A percentile compares a stretch with the other conserved stretches of the same genome.
Conservation (phyloP, 2,329 filamentous ascomycete genomes). For the Claviceps arundinis region DNA sequence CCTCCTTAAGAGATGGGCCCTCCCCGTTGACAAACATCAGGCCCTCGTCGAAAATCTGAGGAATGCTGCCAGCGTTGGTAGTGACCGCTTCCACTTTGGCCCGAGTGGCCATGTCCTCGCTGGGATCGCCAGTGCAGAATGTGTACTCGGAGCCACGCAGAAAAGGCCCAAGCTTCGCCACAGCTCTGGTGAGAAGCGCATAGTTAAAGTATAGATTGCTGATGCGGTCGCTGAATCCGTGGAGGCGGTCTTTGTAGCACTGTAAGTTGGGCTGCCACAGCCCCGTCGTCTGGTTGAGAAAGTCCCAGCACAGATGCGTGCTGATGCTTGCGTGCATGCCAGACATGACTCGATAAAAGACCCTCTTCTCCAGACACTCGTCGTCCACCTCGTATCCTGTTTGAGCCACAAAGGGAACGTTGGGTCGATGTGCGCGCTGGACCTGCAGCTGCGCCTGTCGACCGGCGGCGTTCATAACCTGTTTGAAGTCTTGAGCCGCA, state of each 20-base stretch:
- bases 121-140: conserved; percentile 77
- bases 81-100: conserved; percentile 69
- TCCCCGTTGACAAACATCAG: conserved; percentile 82
- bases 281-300: conserved; percentile 87
- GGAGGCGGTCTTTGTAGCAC: conserved; percentile 81
- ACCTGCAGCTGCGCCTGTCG: conserved; percentile 50
- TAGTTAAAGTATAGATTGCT: conserved; percentile 99
- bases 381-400: conserved; percentile 68
- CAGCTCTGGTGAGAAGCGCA: conserved; percentile 79
- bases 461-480: conserved; percentile 45
- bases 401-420: conserved; percentile 46
- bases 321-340: conserved; percentile 98
- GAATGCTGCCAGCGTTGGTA: conserved; percentile 51
- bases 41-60: conserved; percentile 83
- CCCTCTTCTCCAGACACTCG: conserved; percentile 94
- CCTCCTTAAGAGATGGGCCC: conserved; percentile 74
- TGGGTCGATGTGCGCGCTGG: conserved; percentile 27
- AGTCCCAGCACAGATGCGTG: conserved; percentile 90
- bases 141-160: conserved; percentile 59
- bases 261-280: conserved; percentile 81
- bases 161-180: conserved; percentile 78
- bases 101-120: conserved; percentile 68
- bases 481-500: conserved; percentile 47
- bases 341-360: conserved; percentile 89
- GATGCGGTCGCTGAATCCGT: conserved; percentile 75